Conservation (phyloP, 2,329 filamentous ascomycete species). For the Monilinia aucupariae region DNA sequence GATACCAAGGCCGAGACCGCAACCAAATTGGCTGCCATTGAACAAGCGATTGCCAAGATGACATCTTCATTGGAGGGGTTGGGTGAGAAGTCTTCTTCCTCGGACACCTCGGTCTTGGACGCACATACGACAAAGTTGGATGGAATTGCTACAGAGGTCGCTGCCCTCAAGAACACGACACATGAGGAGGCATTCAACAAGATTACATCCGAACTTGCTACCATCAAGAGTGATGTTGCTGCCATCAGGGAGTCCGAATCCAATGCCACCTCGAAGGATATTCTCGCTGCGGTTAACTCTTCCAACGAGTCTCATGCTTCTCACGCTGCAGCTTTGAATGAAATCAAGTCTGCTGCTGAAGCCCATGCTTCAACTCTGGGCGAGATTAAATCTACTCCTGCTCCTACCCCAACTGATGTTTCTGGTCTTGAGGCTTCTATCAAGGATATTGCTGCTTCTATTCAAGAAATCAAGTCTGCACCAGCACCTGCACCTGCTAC, state of each 20-base stretch:
- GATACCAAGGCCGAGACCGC: conserved; percentile 25
- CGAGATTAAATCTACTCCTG: conserved; percentile 18
- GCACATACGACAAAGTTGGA: conserved; percentile 30
- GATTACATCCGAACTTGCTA: conserved; percentile 25
- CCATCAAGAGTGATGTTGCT: conserved; percentile 30
- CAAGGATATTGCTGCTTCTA: conserved; percentile 18
- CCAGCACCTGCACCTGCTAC: conserved; percentile 19
- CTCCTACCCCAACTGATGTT: conserved; percentile 22
- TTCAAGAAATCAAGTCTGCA: conserved; percentile 18
- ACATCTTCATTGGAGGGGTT: conserved; percentile 28
- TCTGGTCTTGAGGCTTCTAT: conserved; percentile 13
- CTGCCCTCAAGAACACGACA: conserved; percentile 23
- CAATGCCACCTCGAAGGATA: conserved; percentile 21
- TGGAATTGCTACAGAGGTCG: conserved; percentile 24
- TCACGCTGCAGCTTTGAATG: conserved; percentile 21
- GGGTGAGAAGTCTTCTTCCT: conserved; percentile 27
- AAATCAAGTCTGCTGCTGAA: conserved; percentile 24
- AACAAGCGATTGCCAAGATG: conserved; percentile 29
- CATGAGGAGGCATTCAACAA: conserved; percentile 26
- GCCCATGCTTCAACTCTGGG: conserved; percentile 18
- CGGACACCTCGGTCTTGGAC: conserved; percentile 27
- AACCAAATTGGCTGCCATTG: conserved; percentile 28
- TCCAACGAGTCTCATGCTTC: conserved; percentile 27
- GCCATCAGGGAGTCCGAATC: conserved; percentile 23
- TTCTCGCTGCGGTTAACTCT: conserved; percentile 23